Conservation (phyloP, 1,284 basidiomycete species). For the Ustilago nuda region DNA sequence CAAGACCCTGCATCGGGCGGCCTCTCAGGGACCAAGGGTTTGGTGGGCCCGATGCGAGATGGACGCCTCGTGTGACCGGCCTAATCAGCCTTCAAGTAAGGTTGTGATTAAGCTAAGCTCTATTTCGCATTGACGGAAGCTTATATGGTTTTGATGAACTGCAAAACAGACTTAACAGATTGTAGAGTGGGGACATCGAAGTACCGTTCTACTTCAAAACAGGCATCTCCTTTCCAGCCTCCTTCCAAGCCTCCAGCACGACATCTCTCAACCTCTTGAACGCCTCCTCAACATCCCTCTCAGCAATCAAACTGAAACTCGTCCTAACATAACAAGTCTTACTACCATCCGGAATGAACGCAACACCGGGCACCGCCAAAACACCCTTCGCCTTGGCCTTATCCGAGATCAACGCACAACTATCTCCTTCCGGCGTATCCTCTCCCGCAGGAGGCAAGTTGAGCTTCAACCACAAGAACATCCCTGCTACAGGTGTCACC, state of each 20-base stretch:
- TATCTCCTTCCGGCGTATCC: constrained; percentile 74
- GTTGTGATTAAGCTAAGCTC: background rate
- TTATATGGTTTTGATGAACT: background rate
- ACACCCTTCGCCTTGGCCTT: constrained; percentile 85
- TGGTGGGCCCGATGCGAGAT: background rate
- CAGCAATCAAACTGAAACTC: constrained; percentile 61
- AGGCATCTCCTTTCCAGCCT: constrained; percentile 44
- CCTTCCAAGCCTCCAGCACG: constrained; percentile 61
- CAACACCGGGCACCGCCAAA: constrained; percentile 81
- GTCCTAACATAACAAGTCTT: constrained; percentile 62
- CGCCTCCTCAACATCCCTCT: constrained; percentile 60
- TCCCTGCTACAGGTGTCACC: constrained; percentile 84
- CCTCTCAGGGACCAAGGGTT: background rate
- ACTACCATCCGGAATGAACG: constrained; percentile 70
- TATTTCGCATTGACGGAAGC: background rate
- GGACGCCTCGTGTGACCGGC: background rate
- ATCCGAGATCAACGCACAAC: constrained; percentile 79
- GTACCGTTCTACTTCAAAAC: background rate
- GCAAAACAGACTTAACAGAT: background rate
- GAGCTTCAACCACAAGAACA: constrained; percentile 70
- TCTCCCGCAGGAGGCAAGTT: constrained; percentile 56
- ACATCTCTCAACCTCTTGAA: constrained; percentile 55
- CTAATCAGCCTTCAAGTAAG: background rate
- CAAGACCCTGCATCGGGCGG: background rate
- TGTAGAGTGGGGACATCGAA: background rate